These are phyloP conservation scores for Rhodosporidiobolus odoratus DNA, from an alignment of 768 basidiomycete species.

Conservation along the genomic window DNA sequence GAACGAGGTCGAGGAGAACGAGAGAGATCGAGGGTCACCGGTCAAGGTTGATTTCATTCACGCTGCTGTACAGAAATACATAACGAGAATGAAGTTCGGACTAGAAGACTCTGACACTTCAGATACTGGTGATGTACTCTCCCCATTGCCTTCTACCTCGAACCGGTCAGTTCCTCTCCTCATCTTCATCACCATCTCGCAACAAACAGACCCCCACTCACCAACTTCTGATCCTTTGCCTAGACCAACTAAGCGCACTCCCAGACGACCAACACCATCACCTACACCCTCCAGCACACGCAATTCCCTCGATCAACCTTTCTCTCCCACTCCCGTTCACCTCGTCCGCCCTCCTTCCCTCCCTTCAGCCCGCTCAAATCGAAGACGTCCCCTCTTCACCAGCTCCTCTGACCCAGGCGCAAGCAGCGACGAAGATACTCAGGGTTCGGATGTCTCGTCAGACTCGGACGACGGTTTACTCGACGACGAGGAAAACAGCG, in stretches of 20 bases:
- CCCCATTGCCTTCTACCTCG: neutral
- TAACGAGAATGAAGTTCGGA: neutral
- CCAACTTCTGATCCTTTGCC: neutral
- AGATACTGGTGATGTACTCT: neutral
- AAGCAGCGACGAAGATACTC: neutral
- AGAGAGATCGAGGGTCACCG: neutral
- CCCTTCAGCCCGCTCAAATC: neutral
- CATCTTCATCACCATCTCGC: neutral
- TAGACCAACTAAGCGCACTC: neutral
- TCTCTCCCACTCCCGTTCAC: conserved; percentile 13
- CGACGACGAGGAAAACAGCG: neutral
- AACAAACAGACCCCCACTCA: too few relatives aligned
- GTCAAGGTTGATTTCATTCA: neutral
- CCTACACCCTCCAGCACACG: neutral
- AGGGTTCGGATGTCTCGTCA: too few relatives aligned
- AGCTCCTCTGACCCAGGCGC: neutral
- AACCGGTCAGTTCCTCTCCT: neutral
- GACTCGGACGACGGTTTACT: neutral
- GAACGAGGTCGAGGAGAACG: neutral
- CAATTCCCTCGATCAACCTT: neutral
- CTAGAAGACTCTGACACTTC: neutral
- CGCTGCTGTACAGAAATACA: too few relatives aligned
- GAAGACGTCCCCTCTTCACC: neutral
- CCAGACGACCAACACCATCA: neutral
- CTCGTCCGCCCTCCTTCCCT: conserved; percentile 7